phyloP scores from a whole-genome alignment of 225 moss, liverwort and hornwort genomes.

The Sphagnum contortum region DNA sequence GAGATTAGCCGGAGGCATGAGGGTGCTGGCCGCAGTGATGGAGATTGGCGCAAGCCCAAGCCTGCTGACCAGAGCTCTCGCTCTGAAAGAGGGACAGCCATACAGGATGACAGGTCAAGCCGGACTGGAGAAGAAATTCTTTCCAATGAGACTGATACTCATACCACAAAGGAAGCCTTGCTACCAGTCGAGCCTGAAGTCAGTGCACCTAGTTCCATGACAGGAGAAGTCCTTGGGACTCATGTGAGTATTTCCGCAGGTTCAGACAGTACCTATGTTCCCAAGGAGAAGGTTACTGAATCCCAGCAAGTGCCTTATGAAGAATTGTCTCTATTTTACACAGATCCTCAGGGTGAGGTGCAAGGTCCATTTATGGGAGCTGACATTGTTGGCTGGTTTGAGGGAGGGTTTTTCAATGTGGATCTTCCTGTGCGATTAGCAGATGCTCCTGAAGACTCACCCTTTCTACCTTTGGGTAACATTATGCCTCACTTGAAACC shows the following conservation, averaged over 20 bases:
- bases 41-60: conserved; percentile 72
- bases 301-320: conserved; percentile 41
- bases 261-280: conserved; percentile 18
- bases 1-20: conserved; percentile 77
- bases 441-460: conserved; percentile 57
- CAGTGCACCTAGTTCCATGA: background rate
- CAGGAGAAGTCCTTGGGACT: conserved; percentile 19
- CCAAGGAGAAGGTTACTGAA: conserved; percentile 20
- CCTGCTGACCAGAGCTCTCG: conserved; percentile 19
- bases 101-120: conserved; percentile 11
- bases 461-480: conserved; percentile 64
- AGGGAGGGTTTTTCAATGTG: conserved; percentile 86
- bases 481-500: conserved; percentile 98
- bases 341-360: conserved; percentile 88
- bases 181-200: too few relatives aligned
- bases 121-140: conserved; percentile 8
- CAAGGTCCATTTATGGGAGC: conserved; percentile 88
- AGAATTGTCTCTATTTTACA: conserved; percentile 69
- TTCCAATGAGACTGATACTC: conserved; percentile 16
- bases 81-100: conserved; percentile 11
- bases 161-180: conserved; percentile 1
- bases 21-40: conserved; percentile 60
- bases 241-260: conserved; percentile 1
- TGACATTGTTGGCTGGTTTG: conserved; percentile 97
- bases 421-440: conserved; percentile 84